Conservation (phyloP, 495 filamentous ascomycete genomes). For the Evernia prunastri region DNA sequence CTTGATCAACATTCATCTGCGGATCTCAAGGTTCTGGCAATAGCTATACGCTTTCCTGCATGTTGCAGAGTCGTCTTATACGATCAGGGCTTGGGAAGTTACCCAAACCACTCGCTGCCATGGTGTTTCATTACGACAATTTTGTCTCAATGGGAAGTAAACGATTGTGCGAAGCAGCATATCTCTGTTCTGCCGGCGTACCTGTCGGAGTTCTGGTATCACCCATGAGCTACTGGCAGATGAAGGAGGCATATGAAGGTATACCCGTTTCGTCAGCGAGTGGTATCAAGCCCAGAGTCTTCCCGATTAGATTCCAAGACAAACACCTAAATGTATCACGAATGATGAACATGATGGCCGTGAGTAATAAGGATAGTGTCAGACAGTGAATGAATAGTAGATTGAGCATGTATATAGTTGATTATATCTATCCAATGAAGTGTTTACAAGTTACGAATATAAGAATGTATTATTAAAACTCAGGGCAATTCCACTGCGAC, state of each 20-base stretch:
- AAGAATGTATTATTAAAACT: too few species aligned
- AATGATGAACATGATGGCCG: slow-evolving; percentile 64
- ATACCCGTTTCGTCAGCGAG: slow-evolving; percentile 24
- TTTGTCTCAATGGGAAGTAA: slow-evolving; percentile 46
- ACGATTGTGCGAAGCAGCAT: slow-evolving; percentile 62
- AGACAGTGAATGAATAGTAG: too few species aligned
- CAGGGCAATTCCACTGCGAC: background rate
- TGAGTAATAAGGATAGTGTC: slow-evolving; percentile 37
- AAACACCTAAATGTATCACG: slow-evolving; percentile 54
- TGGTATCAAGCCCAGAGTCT: slow-evolving; percentile 34
- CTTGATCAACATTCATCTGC: slow-evolving; percentile 68
- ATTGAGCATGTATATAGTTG: too few species aligned
- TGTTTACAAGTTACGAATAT: too few species aligned
- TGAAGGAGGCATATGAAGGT: slow-evolving; percentile 36
- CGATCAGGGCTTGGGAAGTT: slow-evolving; percentile 34
- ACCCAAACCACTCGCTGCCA: slow-evolving; percentile 50
- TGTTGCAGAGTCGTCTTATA: slow-evolving; percentile 59
- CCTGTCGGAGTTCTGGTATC: slow-evolving; percentile 58
- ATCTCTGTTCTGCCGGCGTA: slow-evolving; percentile 49
- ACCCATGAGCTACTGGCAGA: slow-evolving; percentile 48
- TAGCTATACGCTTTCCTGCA: slow-evolving; percentile 62
- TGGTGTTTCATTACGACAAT: slow-evolving; percentile 64
- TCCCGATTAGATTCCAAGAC: slow-evolving; percentile 50
- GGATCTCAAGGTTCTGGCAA: slow-evolving; percentile 72
- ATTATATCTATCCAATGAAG: too few species aligned